These are phyloP conservation scores for Fusarium dlaminii DNA, from an alignment of 2,329 filamentous ascomycete species.

Conservation along the genomic window DNA sequence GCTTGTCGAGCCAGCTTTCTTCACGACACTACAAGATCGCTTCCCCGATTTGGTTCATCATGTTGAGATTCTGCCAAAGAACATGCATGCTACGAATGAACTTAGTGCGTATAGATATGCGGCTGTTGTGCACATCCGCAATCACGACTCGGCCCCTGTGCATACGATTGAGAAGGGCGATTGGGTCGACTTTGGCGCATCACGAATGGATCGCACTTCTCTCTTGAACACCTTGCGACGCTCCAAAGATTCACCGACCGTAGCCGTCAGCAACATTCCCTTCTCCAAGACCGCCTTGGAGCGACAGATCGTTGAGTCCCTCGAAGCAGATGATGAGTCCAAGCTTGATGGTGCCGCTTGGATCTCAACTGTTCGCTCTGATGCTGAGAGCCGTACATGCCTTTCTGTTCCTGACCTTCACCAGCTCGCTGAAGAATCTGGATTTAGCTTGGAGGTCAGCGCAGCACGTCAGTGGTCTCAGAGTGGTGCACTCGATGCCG, in stretches of 20 bases:
- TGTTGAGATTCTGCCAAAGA: not conserved
- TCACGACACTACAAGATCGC: slow-evolving; percentile 18
- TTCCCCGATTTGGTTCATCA: not conserved
- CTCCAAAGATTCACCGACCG: rapidly evolving
- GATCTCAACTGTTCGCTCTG: not conserved
- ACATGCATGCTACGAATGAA: not conserved
- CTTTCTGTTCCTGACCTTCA: not conserved
- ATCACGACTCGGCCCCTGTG: rapidly evolving
- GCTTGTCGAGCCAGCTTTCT: slow-evolving; percentile 41
- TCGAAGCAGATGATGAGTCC: not conserved
- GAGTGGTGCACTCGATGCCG: not conserved
- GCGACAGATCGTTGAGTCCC: not conserved
- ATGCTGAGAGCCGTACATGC: not conserved
- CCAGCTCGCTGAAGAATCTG: not conserved
- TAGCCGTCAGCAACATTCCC: not conserved
- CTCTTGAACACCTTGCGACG: not conserved
- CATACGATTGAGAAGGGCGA: not conserved
- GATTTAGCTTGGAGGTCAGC: not conserved
- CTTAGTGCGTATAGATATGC: not conserved
- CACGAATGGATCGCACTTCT: not conserved
- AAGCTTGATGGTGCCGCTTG: not conserved
- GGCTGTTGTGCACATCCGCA: not conserved
- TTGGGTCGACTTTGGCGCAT: not conserved
- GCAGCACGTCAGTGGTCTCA: not conserved
- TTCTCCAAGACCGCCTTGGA: not conserved